phyloP scores from a whole-genome alignment of 208 protist species.

The Strigomonas galati region DNA sequence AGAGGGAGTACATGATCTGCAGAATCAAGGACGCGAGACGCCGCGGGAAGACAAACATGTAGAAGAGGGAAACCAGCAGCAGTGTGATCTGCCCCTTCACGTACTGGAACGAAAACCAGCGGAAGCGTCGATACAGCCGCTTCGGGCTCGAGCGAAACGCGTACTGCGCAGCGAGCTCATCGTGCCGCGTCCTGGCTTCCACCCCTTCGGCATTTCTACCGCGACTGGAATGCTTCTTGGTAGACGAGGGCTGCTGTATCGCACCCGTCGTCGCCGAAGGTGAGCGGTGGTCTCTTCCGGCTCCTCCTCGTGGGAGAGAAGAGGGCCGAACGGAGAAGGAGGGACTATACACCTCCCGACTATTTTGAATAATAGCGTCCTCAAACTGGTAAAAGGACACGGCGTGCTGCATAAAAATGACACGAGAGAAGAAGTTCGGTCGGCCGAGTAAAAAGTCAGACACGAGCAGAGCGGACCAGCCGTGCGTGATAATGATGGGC shows the following conservation, averaged over 20 bases:
- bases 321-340: too few species aligned
- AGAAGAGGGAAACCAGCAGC: constrained; percentile 27
- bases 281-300: too few species aligned
- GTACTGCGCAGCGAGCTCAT: too few species aligned
- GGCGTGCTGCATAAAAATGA: constrained; percentile 59
- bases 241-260: too few species aligned
- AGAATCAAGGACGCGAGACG: constrained; percentile 36
- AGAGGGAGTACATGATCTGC: constrained; percentile 15
- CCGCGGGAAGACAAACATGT: constrained; percentile 29
- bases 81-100: background rate
- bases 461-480: constrained; percentile 53
- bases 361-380: constrained; percentile 16
- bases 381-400: constrained; percentile 26
- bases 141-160: too few species aligned
- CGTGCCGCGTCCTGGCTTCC: too few species aligned
- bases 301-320: too few species aligned
- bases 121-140: too few species aligned
- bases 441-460: constrained; percentile 58
- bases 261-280: too few species aligned
- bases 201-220: too few species aligned
- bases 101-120: background rate
- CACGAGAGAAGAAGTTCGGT: constrained; percentile 48
- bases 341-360: constrained; percentile 7
- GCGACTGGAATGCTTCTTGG: too few species aligned
- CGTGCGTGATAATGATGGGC: constrained; percentile 62